Conservation (phyloP, 345 rosid genomes). For the Angophora floribunda region DNA sequence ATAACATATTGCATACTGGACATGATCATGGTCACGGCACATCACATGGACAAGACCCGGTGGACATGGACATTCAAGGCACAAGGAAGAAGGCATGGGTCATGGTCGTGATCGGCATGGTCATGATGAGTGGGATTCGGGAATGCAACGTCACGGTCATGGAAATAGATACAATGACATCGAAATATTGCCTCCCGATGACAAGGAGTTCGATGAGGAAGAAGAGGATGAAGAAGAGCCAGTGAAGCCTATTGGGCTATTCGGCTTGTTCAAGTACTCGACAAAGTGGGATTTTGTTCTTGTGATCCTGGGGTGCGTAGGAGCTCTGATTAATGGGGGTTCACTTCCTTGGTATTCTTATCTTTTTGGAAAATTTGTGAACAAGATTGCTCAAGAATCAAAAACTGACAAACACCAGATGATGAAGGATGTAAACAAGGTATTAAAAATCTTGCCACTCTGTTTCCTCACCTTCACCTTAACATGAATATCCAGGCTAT, state of each 20-base stretch:
- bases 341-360: conserved; percentile 58
- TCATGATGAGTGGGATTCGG: neutral
- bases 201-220: neutral
- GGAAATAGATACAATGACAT: conserved; percentile 1
- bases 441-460: neutral
- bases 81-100: neutral
- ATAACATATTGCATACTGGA: neutral
- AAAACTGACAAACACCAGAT: conserved; percentile 7
- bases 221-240: conserved; percentile 29
- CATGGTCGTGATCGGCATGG: neutral
- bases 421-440: conserved; percentile 49
- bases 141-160: neutral
- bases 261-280: conserved; percentile 51
- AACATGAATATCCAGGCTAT: neutral
- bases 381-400: conserved; percentile 29
- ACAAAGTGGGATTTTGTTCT: conserved; percentile 44
- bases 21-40: neutral
- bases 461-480: neutral
- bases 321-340: conserved; percentile 64
- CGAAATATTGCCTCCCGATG: neutral
- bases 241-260: conserved; percentile 25
- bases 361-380: conserved; percentile 43
- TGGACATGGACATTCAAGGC: neutral
- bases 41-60: neutral
- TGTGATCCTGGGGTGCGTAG: conserved; percentile 42